A percentile compares a stretch with the other conserved stretches of the same genome.
Conservation (phyloP, 768 basidiomycete species). For the Suillus hirtellus region DNA sequence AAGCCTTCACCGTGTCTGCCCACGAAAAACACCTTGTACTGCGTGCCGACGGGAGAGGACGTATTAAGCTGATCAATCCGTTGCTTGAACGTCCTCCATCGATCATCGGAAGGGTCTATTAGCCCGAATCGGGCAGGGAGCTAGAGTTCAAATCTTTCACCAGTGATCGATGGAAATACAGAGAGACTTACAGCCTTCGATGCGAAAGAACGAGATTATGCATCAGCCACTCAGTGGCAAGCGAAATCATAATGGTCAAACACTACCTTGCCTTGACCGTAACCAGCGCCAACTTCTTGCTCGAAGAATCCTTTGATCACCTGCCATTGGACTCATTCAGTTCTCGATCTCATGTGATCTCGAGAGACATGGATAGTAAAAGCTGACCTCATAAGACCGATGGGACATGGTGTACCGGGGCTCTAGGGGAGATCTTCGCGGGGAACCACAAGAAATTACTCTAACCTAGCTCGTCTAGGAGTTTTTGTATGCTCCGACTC, state of each 20-base stretch:
- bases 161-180: not conserved
- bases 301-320: conserved; percentile 6
- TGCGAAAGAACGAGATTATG: not conserved
- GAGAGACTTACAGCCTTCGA: not conserved
- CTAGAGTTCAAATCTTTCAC: conserved; percentile 30
- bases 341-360: not conserved
- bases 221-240: not conserved
- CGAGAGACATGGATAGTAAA: not conserved
- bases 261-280: not conserved
- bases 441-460: not conserved
- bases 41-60: conserved; percentile 35
- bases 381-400: conserved; percentile 3
- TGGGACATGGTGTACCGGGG: not conserved
- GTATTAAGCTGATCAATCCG: conserved; percentile 50
- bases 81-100: conserved; percentile 50
- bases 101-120: conserved; percentile 44
- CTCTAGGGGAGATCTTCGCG: not conserved
- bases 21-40: conserved; percentile 66
- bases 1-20: conserved; percentile 74
- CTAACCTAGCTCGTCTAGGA: not conserved
- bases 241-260: not conserved
- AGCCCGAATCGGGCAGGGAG: conserved; percentile 61
- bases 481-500: no score
- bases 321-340: not conserved
- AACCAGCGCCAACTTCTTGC: not conserved